phyloP scores from a whole-genome alignment of 331 rosid species.

The Prunus yedoensis region DNA sequence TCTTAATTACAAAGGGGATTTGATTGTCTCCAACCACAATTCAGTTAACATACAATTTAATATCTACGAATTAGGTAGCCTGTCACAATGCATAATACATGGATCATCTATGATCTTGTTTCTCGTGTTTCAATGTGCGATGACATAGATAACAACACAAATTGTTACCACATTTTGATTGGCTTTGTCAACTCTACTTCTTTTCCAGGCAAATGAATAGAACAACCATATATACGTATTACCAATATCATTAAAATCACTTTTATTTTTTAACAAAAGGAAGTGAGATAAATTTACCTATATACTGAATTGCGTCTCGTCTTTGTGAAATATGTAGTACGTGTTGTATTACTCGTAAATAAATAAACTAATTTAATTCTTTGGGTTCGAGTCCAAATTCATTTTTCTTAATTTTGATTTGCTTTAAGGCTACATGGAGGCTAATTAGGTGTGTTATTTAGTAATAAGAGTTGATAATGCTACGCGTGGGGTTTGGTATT shows the following conservation, averaged over 20 bases:
- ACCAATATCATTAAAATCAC: too few species aligned
- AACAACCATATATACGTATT: too few species aligned
- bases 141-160: too few species aligned
- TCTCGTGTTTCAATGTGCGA: too few species aligned
- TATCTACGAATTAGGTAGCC: conserved; percentile 41
- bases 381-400: not conserved
- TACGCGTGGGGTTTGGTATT: too few species aligned
- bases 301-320: too few species aligned
- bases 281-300: too few species aligned
- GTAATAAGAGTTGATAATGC: too few species aligned
- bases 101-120: not conserved
- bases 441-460: too few species aligned
- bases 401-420: not conserved
- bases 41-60: conserved; percentile 39
- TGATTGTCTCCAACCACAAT: conserved; percentile 49
- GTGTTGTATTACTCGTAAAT: not conserved
- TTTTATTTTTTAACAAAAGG: fast-evolving
- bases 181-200: not conserved
- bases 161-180: too few species aligned
- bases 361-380: not conserved
- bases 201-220: not conserved
- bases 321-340: too few species aligned
- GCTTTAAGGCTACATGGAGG: too few species aligned
- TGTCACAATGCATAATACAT: conserved; percentile 22
- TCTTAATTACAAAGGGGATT: conserved; percentile 16